Conservation (phyloP, 345 rosid species). For the Cardamine chenopodiifolia region DNA sequence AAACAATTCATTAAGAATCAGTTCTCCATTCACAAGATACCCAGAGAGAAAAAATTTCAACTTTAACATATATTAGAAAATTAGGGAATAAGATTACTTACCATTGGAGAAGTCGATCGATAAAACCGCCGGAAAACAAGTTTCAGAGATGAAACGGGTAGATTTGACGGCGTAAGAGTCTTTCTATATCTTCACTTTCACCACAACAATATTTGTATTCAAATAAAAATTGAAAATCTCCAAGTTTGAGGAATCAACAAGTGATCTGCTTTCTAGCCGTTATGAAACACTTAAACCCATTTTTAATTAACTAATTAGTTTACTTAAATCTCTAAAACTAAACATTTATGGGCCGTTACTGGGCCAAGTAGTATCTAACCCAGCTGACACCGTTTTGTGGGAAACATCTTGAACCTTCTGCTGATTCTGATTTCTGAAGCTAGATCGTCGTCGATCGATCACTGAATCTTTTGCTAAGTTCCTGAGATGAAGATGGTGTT, state of each 20-base stretch:
- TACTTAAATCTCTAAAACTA: not conserved
- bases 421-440: too few species aligned
- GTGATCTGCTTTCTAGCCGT: not conserved
- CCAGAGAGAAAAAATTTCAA: not conserved
- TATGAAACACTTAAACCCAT: not conserved
- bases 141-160: conserved; percentile 46
- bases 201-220: too few species aligned
- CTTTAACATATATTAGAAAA: not conserved
- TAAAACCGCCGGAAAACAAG: conserved; percentile 39
- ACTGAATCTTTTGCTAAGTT: not conserved
- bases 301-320: too few species aligned
- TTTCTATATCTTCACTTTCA: not conserved
- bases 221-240: too few species aligned
- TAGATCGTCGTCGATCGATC: too few species aligned
- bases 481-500: conserved; percentile 46
- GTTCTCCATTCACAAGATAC: not conserved
- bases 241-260: too few species aligned
- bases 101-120: conserved; percentile 46
- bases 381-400: not conserved
- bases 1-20: not conserved
- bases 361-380: not conserved
- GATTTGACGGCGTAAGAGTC: conserved; percentile 30
- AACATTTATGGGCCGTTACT: not conserved
- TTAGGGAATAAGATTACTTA: conserved; percentile 30
- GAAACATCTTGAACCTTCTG: too few species aligned